phyloP scores from a whole-genome alignment of 176 grass and related monocot genomes.

The Areca catechu region DNA sequence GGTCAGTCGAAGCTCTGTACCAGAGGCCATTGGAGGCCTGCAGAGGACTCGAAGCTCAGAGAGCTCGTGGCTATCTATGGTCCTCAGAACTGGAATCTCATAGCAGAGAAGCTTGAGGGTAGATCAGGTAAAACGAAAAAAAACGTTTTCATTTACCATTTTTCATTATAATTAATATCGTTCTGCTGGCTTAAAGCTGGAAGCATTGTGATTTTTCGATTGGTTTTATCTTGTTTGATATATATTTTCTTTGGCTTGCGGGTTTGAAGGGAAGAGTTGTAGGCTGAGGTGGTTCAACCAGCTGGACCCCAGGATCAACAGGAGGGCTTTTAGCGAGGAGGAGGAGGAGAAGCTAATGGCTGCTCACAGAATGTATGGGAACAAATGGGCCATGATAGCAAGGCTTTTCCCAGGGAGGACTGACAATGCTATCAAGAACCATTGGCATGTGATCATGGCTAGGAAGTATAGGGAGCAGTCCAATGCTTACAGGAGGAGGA shows the following conservation, averaged over 20 bases:
- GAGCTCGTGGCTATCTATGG: conserved; percentile 7
- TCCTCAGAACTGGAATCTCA: conserved; percentile 14
- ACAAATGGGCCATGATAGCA: conserved; percentile 15
- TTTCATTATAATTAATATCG: too few relatives aligned
- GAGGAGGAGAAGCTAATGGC: conserved; percentile 8
- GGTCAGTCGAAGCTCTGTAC: conserved; percentile 6
- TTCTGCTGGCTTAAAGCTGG: too few relatives aligned
- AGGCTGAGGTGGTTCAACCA: conserved; percentile 19
- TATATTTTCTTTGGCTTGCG: too few relatives aligned
- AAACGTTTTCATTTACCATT: too few relatives aligned
- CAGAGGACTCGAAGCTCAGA: conserved; percentile 5
- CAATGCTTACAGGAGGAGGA: background rate
- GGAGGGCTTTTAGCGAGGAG: conserved; percentile 3
- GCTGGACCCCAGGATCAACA: conserved; percentile 17
- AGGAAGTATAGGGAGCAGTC: conserved; percentile 17
- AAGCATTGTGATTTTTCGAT: too few relatives aligned
- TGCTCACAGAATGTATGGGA: conserved; percentile 9
- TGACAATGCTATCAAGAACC: conserved; percentile 13
- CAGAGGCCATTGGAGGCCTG: conserved; percentile 13
- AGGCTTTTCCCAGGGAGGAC: conserved; percentile 15
- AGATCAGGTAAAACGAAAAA: conserved; percentile 4
- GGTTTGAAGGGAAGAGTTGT: conserved; percentile 11
- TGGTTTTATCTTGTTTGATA: too few relatives aligned
- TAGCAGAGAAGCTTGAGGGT: conserved; percentile 5
- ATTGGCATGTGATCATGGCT: conserved; percentile 18